phyloP scores from a whole-genome alignment of 352 stramenopile species.

The Globisporangium carolinianum region DNA sequence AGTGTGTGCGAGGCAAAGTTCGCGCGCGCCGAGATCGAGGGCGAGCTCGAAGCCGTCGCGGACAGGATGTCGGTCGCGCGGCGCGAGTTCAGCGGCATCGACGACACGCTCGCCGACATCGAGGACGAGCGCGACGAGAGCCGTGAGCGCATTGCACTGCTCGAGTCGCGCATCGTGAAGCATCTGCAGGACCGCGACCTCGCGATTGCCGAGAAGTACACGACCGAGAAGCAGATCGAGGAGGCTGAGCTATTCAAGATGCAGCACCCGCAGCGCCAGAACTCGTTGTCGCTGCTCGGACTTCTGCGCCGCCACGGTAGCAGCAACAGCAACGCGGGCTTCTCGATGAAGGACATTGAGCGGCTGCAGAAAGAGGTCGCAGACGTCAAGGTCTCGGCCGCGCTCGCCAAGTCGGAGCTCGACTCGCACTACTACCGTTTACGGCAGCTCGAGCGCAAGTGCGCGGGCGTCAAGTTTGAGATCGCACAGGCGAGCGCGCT shows the following conservation, averaged over 20 bases:
- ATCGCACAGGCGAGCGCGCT: conserved; percentile 51
- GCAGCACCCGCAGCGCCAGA: conserved; percentile 17
- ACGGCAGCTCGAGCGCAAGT: conserved; percentile 54
- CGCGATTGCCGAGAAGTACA: conserved; percentile 66
- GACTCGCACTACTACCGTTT: conserved; percentile 56
- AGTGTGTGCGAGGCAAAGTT: conserved; percentile 15
- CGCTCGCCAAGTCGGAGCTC: conserved; percentile 46
- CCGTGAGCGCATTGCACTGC: conserved; percentile 41
- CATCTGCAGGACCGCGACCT: conserved; percentile 65
- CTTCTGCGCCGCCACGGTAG: conserved; percentile 10
- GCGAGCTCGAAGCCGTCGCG: conserved; percentile 31
- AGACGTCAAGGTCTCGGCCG: conserved; percentile 53
- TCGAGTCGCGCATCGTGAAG: conserved; percentile 69
- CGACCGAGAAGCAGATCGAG: conserved; percentile 54
- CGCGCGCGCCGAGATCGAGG: conserved; percentile 37
- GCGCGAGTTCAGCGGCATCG: conserved; percentile 35
- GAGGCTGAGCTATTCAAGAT: conserved; percentile 52
- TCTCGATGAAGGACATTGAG: conserved; percentile 52
- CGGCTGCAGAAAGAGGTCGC: conserved; percentile 57
- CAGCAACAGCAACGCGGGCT: conserved; percentile 10
- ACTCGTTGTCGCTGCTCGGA: conserved; percentile 16
- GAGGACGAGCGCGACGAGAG: conserved; percentile 37
- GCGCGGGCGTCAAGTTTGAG: conserved; percentile 49
- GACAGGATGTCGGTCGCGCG: conserved; percentile 42
- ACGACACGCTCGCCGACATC: conserved; percentile 31